phyloP scores from a whole-genome alignment of 2,329 filamentous ascomycete genomes.

The Aureobasidium sp. region DNA sequence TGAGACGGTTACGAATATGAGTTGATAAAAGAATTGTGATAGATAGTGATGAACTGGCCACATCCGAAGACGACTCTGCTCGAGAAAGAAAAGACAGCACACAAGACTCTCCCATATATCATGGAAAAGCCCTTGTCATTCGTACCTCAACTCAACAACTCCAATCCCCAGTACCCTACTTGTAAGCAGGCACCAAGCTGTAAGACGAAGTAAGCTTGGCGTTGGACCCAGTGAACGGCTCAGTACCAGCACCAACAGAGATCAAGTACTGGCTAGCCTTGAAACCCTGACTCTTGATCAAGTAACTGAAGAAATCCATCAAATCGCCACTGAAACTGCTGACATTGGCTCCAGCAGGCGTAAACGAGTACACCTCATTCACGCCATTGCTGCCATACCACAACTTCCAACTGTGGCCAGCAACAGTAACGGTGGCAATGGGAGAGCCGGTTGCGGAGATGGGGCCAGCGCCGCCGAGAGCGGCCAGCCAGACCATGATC shows the following conservation, averaged over 20 bases:
- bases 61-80: too few relatives aligned
- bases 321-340: constrained; percentile 52
- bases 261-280: constrained; percentile 47
- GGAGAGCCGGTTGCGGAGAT: constrained; percentile 50
- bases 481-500: constrained; percentile 60
- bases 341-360: constrained; percentile 39
- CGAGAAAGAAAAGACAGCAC: too few relatives aligned
- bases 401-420: constrained; percentile 50
- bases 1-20: too few relatives aligned
- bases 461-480: constrained; percentile 51
- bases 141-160: too few relatives aligned
- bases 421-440: constrained; percentile 49
- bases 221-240: constrained; percentile 48
- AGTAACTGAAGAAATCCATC: constrained; percentile 51
- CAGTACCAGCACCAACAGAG: constrained; percentile 49
- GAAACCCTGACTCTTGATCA: constrained; percentile 44
- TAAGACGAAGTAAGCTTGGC: constrained; percentile 35
- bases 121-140: too few relatives aligned
- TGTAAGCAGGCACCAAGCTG: constrained; percentile 13
- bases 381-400: constrained; percentile 55
- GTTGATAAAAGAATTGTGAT: too few relatives aligned
- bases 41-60: too few relatives aligned
- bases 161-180: background rate
- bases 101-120: too few relatives aligned
- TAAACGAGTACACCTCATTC: constrained; percentile 57